Percentiles rank a stretch among this genome's conserved stretches.
Evolutionary conservation across 257 asterid genomes (phyloP).

Genomic region (Solanum neorickii): DNA sequence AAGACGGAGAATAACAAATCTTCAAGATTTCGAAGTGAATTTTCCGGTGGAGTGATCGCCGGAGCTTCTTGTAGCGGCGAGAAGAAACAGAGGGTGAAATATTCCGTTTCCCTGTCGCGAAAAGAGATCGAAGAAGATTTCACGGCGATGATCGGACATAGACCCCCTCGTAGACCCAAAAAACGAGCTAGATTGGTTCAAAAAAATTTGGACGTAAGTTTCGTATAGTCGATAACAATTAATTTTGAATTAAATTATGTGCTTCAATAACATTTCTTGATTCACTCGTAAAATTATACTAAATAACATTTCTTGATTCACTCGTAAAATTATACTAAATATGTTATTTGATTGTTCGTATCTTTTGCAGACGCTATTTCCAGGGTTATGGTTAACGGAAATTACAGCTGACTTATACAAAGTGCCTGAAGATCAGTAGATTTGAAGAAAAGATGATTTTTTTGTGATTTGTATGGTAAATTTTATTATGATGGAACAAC

Average conservation of each 20-base stretch:
- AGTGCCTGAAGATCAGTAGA: slow-evolving; percentile 2
- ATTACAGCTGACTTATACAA: slow-evolving; percentile 9
- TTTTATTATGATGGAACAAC: not conserved
- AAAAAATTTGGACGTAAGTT: slow-evolving; percentile 5
- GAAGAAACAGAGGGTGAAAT: slow-evolving; percentile 4
- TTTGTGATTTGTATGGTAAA: slow-evolving; percentile 1
- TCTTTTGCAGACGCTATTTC: slow-evolving; percentile 10
- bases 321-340: not conserved
- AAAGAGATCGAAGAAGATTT: slow-evolving; percentile 13
- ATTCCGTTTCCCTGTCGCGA: not conserved
- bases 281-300: not conserved
- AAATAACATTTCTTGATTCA: no score
- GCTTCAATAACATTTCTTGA: no score
- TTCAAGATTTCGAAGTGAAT: slow-evolving; percentile 1
- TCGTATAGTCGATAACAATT: not conserved
- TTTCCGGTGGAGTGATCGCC: not conserved
- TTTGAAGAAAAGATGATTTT: not conserved
- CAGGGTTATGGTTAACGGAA: slow-evolving; percentile 10
- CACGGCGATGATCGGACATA: not conserved
- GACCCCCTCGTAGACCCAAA: slow-evolving; percentile 11
- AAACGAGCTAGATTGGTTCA: slow-evolving; percentile 8
- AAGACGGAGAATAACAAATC: not conserved
- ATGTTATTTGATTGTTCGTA: not conserved
- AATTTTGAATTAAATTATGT: no score
- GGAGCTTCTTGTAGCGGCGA: not conserved